Base-by-base conservation (phyloP, 352 stramenopile species). In the Blastocystis sp. region DNA sequence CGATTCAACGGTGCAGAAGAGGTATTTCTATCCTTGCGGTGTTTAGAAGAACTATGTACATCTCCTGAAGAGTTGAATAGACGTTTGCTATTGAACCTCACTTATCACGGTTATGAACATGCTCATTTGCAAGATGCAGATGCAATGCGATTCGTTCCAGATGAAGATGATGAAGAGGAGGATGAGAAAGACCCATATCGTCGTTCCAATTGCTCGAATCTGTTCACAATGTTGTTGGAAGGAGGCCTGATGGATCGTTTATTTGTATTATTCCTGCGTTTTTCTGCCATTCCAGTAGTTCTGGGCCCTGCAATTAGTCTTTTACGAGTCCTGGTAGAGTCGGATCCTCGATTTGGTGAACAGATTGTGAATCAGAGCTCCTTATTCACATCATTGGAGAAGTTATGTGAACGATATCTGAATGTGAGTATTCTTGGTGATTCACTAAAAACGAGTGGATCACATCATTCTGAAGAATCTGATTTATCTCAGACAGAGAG, bases 141-240 rank as follows among this genome's bases (percentile, higher is more conserved):
- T 12, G 71, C 71, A 3, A 6, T 83, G n/a, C 11, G 43, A 19
- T 80, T 61, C 37, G 43, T 27, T 5, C 24, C 57, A 2, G 69
- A 80, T 42, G 37, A 35, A n/a, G 65, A 77, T 12, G 19, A 32
- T 3, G 19, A n/a, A n/a, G 59, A 7, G 14, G 57, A 32, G 5
- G 59, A 69, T 39, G 59, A 21, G 12, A 39, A 69, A 21, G 59
- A 69, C 24, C 14, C 24, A 39, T 83, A 65, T 56, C 54, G 71
- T 42, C 11, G 21, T 29, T 35, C 14, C 11, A 83, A 83, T 56
- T 83, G 71, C 29, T 21, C 16, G 5, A 83, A 83, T 49, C 27
- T 83, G 11, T 83, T 83, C 27, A 65, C 71, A 49, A 83, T 83
- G 71, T 56, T 83, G 49, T 37, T 35, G 9, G 71, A 63, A 43